Percentiles rank a stretch among this genome's conserved stretches.
These are phyloP conservation scores for Ophiostoma sp. DNA, from an alignment of 2,329 filamentous ascomycete genomes.

Conservation along the genomic window DNA sequence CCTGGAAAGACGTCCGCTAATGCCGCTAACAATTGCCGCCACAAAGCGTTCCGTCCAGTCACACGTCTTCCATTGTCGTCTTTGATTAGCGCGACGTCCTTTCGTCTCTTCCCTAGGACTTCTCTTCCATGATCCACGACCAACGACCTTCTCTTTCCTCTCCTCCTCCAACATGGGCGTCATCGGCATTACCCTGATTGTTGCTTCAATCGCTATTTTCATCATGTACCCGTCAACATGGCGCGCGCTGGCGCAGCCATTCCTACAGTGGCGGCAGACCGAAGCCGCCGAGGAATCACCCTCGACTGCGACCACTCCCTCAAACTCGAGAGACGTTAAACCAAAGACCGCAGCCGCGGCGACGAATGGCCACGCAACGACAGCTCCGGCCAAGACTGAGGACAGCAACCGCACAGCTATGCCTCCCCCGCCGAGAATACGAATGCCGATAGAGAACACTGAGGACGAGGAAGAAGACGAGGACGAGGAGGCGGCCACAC, in stretches of 20 bases:
- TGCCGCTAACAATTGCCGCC: background rate
- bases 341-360: background rate
- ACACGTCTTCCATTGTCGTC: background rate
- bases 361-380: background rate
- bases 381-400: background rate
- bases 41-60: background rate
- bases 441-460: background rate
- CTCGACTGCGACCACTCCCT: background rate
- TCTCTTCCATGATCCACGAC: background rate
- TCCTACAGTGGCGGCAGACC: slow-evolving; percentile 16
- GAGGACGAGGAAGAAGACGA: slow-evolving; percentile 28
- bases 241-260: slow-evolving; percentile 37
- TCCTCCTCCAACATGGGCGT: slow-evolving; percentile 49
- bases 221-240: slow-evolving; percentile 55
- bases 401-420: slow-evolving; percentile 19
- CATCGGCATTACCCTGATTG: slow-evolving; percentile 61
- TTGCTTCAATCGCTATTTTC: slow-evolving; percentile 61
- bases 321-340: background rate
- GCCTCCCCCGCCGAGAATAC: slow-evolving; percentile 28
- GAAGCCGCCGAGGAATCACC: slow-evolving; percentile 5
- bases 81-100: background rate
- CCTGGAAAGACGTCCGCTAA: background rate
- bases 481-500: slow-evolving; percentile 50
- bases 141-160: background rate
- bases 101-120: background rate